These are phyloP conservation scores for Tolypocladium cylindrosporum DNA, from an alignment of 2,329 filamentous ascomycete genomes.

Conservation along the genomic window DNA sequence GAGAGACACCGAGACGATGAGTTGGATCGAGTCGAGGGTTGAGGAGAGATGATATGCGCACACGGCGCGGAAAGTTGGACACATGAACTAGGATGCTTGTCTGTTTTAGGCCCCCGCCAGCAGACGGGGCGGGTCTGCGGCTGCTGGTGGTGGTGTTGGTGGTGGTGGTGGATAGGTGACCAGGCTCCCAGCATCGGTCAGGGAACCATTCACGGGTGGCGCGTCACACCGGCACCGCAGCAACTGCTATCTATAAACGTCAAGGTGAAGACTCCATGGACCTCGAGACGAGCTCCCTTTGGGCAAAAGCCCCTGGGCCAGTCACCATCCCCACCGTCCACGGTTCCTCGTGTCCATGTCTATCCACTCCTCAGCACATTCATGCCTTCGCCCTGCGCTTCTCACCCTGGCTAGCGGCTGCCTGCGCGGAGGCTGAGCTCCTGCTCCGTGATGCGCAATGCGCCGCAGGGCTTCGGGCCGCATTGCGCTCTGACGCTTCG, in stretches of 20 bases:
- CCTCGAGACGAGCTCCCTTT: too few species aligned
- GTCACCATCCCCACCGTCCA: neutral
- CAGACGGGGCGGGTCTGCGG: too few species aligned
- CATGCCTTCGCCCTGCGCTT: neutral
- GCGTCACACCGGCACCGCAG: too few species aligned
- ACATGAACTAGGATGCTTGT: neutral
- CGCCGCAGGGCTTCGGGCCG: neutral
- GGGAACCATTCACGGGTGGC: too few species aligned
- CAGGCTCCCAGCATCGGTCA: too few species aligned
- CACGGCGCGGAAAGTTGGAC: neutral
- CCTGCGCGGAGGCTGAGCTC: neutral
- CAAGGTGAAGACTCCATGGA: too few species aligned
- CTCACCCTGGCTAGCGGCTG: neutral
- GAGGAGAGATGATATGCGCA: neutral
- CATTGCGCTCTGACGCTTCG: neutral
- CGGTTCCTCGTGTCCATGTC: neutral
- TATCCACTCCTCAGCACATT: neutral
- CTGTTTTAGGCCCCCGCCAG: neutral
- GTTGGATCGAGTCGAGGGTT: neutral
- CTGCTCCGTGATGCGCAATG: neutral
- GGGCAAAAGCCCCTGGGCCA: neutral
- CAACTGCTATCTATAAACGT: too few species aligned
- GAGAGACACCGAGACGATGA: neutral
- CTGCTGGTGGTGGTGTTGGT: too few species aligned
- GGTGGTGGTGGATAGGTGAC: too few species aligned